Evolutionary conservation across 495 filamentous ascomycete species (phyloP).

Genomic region (Aspergillus olivimuriae): DNA sequence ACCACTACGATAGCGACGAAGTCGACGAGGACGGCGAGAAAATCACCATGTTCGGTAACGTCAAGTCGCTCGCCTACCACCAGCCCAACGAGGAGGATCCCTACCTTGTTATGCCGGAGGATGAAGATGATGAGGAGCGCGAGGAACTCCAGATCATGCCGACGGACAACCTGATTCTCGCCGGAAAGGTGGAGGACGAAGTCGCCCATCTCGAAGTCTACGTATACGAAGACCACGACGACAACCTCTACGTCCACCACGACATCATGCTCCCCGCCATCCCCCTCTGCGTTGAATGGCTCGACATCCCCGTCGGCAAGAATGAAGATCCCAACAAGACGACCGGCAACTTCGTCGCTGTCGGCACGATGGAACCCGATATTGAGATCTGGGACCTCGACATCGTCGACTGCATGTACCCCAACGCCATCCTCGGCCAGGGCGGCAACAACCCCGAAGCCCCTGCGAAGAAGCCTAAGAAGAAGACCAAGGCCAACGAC

Average conservation of each 20-base stretch:
- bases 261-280: conserved; percentile 99
- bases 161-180: conserved; percentile 85
- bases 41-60: conserved; percentile 91
- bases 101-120: conserved; percentile 81
- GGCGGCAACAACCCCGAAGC: conserved; percentile 47
- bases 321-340: conserved; percentile 44
- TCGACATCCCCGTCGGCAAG: conserved; percentile 80
- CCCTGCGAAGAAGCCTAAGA: conserved; percentile 77
- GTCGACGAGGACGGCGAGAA: conserved; percentile 58
- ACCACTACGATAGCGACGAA: conserved; percentile 85
- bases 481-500: conserved; percentile 78
- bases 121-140: conserved; percentile 75
- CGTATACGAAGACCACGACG: conserved; percentile 88
- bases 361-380: conserved; percentile 96
- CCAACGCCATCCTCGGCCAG: conserved; percentile 92
- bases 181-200: conserved; percentile 93
- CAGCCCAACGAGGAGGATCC: conserved; percentile 88
- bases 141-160: conserved; percentile 91
- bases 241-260: conserved; percentile 98
- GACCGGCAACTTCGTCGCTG: conserved; percentile 79
- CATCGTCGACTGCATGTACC: conserved; percentile 93
- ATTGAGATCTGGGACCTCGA: conserved; percentile 99
- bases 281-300: conserved; percentile 91
- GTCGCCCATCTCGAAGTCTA: conserved; percentile 95
- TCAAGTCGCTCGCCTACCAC: conserved; percentile 89